Evolutionary conservation across 83 land plant species (phyloP).

Genomic region (Picea engelmannii): DNA sequence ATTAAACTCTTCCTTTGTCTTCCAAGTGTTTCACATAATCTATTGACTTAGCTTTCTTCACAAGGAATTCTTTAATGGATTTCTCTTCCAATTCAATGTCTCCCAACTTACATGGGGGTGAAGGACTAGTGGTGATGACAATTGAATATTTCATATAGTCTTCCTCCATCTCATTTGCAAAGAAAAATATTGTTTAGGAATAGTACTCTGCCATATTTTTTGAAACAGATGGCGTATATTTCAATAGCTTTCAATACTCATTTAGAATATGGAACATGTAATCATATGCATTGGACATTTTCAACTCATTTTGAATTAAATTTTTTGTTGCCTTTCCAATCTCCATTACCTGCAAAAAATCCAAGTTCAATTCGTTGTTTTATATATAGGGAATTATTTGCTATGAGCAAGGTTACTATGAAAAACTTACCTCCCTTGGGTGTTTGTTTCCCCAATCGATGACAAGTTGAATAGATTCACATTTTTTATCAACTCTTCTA

Average conservation of each 20-base stretch:
- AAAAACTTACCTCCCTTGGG: slow-evolving; percentile 29
- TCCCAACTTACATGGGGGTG: slow-evolving; percentile 24
- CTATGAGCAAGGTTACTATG: no score
- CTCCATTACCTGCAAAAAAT: slow-evolving; percentile 25
- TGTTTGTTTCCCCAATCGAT: slow-evolving; percentile 55
- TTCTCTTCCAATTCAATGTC: not conserved
- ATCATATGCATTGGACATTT: slow-evolving; percentile 41
- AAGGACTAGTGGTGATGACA: slow-evolving; percentile 9
- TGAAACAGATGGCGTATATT: slow-evolving; percentile 34
- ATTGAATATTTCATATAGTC: slow-evolving; percentile 25
- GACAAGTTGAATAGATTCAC: slow-evolving; percentile 37
- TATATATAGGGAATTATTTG: not conserved
- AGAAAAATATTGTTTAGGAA: slow-evolving; percentile 26
- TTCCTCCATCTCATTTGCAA: slow-evolving; percentile 12
- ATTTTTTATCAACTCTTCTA: slow-evolving; percentile 18
- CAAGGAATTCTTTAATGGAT: not conserved
- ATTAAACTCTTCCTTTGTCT: no score
- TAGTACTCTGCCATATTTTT: slow-evolving; percentile 15
- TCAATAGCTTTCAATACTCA: slow-evolving; percentile 39
- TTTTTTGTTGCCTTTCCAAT: slow-evolving; percentile 30
- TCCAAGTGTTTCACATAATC: not conserved
- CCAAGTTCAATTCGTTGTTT: not conserved
- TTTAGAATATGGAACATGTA: slow-evolving; percentile 51
- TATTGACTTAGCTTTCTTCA: slow-evolving; percentile 2
- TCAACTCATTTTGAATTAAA: slow-evolving; percentile 29